phyloP scores from a whole-genome alignment of 2,329 filamentous ascomycete species.

The Arthrobotrys megalospora region DNA sequence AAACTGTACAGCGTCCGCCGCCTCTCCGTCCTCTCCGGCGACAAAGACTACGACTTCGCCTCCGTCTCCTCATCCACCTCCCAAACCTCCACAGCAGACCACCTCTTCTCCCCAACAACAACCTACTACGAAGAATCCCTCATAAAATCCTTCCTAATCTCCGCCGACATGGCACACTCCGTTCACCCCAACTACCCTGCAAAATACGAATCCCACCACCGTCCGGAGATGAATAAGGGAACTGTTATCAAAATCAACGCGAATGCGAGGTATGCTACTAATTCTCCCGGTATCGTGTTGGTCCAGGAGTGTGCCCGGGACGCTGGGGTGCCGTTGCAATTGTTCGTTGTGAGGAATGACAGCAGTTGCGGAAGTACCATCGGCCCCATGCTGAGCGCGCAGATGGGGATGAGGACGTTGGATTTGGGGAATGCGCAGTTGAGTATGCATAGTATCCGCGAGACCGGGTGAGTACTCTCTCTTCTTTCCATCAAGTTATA shows the following conservation, averaged over 20 bases:
- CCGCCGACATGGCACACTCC: slow-evolving; percentile 97
- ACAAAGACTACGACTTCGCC: slow-evolving; percentile 76
- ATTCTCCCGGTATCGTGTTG: slow-evolving; percentile 93
- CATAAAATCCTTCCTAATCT: slow-evolving; percentile 90
- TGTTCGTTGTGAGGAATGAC: slow-evolving; percentile 97
- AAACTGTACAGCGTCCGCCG: slow-evolving; percentile 75
- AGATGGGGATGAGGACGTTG: slow-evolving; percentile 87
- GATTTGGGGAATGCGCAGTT: slow-evolving; percentile 95
- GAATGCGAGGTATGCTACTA: slow-evolving; percentile 96
- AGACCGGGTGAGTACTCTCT: slow-evolving; percentile 74
- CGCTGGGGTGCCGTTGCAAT: slow-evolving; percentile 85
- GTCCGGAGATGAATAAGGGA: slow-evolving; percentile 95
- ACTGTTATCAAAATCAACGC: slow-evolving; percentile 98
- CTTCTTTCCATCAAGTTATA: not conserved
- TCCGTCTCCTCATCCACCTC: slow-evolving; percentile 71
- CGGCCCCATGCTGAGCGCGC: slow-evolving; percentile 93
- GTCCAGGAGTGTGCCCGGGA: slow-evolving; percentile 85
- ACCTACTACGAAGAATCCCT: slow-evolving; percentile 96
- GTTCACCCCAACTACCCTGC: slow-evolving; percentile 93
- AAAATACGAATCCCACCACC: slow-evolving; percentile 93
- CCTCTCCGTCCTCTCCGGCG: slow-evolving; percentile 82
- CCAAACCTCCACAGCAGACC: slow-evolving; percentile 69
- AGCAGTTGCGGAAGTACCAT: slow-evolving; percentile 96
- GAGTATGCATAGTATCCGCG: slow-evolving; percentile 96
- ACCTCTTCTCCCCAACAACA: slow-evolving; percentile 68